These are phyloP conservation scores for Sarocladium brachiariae DNA, from an alignment of 2,329 filamentous ascomycete genomes.

Conservation along the genomic window DNA sequence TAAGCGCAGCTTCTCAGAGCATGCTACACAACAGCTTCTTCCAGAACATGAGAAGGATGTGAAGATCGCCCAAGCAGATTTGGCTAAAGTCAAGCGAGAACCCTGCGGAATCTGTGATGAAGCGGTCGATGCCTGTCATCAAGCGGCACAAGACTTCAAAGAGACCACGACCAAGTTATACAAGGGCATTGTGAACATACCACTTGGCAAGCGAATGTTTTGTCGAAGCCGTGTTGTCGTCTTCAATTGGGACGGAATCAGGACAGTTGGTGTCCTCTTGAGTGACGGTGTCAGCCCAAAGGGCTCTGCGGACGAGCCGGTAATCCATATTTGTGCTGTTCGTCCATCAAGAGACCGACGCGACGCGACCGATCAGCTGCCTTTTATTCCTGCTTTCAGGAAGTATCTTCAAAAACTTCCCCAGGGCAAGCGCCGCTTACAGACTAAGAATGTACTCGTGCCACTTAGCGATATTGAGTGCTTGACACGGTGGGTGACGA, in stretches of 20 bases:
- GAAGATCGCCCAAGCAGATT: constrained; percentile 81
- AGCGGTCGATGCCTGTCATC: constrained; percentile 73
- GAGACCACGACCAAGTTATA: constrained; percentile 77
- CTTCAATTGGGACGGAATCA: constrained; percentile 76
- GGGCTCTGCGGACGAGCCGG: constrained; percentile 49
- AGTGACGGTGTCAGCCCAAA: constrained; percentile 66
- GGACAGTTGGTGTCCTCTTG: constrained; percentile 74
- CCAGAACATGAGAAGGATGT: constrained; percentile 96
- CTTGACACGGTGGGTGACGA: constrained; percentile 62
- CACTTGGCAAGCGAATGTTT: constrained; percentile 76
- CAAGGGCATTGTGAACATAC: constrained; percentile 67
- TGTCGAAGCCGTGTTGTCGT: constrained; percentile 66
- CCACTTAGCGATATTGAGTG: constrained; percentile 76
- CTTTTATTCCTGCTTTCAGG: constrained; percentile 69
- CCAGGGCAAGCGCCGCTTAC: constrained; percentile 58
- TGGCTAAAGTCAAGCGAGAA: constrained; percentile 85
- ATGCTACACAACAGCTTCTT: constrained; percentile 87
- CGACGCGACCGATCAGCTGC: constrained; percentile 77
- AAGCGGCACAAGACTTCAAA: constrained; percentile 73
- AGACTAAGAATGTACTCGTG: constrained; percentile 61
- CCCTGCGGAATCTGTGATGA: constrained; percentile 74
- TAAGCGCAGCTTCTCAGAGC: constrained; percentile 97
- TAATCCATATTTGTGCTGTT: constrained; percentile 73
- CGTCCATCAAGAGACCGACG: constrained; percentile 60
- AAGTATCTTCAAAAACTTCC: constrained; percentile 62